phyloP scores from a whole-genome alignment of 306 rosid genomes.

The Lupinus albus region DNA sequence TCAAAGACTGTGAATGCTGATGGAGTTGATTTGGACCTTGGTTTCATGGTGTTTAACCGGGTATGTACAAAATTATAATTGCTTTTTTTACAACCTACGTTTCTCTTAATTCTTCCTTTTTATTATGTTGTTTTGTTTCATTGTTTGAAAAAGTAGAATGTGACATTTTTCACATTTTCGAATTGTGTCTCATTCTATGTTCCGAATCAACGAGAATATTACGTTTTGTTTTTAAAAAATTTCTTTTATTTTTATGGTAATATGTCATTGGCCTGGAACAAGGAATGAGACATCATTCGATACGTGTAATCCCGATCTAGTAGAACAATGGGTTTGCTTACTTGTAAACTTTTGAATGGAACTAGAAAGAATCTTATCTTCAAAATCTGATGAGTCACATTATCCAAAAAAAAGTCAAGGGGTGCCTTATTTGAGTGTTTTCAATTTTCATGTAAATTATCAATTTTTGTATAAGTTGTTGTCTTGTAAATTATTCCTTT shows the following conservation, averaged over 20 bases:
- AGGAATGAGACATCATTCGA: too few species aligned
- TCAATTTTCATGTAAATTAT: conserved; percentile 1
- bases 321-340: background rate
- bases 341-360: background rate
- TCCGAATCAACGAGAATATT: too few species aligned
- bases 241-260: too few species aligned
- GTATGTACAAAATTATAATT: conserved; percentile 42
- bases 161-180: background rate
- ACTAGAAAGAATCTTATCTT: conserved; percentile 2
- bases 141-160: too few species aligned
- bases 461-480: background rate
- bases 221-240: too few species aligned
- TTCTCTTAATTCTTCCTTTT: background rate
- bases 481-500: background rate
- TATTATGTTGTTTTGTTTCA: background rate
- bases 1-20: conserved; percentile 58
- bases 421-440: background rate
- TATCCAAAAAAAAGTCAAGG: conserved; percentile 26
- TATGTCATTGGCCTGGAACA: too few species aligned
- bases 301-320: too few species aligned
- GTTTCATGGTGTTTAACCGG: conserved; percentile 88
- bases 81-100: background rate
- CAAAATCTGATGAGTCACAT: conserved; percentile 18
- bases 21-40: conserved; percentile 74
- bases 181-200: too few species aligned